phyloP scores from a whole-genome alignment of 2,329 filamentous ascomycete genomes.

The Dactylella cylindrospora region DNA sequence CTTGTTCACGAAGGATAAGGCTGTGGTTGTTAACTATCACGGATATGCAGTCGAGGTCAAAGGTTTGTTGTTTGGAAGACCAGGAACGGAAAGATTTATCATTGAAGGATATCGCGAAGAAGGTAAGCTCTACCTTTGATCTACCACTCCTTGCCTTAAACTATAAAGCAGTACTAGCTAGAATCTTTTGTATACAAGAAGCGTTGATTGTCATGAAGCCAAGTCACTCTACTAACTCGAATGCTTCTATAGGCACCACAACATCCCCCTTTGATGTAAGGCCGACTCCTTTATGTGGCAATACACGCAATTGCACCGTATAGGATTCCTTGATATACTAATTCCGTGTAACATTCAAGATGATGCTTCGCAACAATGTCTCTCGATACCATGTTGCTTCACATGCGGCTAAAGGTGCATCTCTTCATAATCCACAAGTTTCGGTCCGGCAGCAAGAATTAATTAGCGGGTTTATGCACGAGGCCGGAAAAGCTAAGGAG shows the following conservation, averaged over 20 bases:
- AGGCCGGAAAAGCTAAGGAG: conserved; percentile 57
- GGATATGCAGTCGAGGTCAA: conserved; percentile 65
- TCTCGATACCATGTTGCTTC: conserved; percentile 63
- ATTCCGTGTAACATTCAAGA: too few relatives aligned
- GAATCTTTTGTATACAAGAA: too few relatives aligned
- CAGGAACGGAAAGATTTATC: conserved; percentile 56
- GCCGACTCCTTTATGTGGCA: not conserved
- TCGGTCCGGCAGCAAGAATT: conserved; percentile 55
- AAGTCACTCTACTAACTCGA: not conserved
- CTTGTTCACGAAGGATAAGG: conserved; percentile 61
- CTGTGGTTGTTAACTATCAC: conserved; percentile 68
- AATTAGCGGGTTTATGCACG: conserved; percentile 56
- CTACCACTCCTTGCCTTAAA: too few relatives aligned
- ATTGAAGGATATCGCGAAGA: conserved; percentile 66
- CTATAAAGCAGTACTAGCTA: too few relatives aligned
- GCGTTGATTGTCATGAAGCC: too few relatives aligned
- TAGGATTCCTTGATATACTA: too few relatives aligned
- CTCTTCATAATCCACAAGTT: conserved; percentile 57
- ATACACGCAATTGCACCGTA: too few relatives aligned
- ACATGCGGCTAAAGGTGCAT: conserved; percentile 58
- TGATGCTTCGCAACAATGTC: conserved; percentile 66
- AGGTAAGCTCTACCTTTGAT: too few relatives aligned
- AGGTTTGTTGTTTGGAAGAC: conserved; percentile 63
- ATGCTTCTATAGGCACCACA: conserved; percentile 52
- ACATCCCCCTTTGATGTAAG: conserved; percentile 65